These are phyloP conservation scores for Colletotrichum destructivum DNA, from an alignment of 2,329 filamentous ascomycete species.

Conservation along the genomic window DNA sequence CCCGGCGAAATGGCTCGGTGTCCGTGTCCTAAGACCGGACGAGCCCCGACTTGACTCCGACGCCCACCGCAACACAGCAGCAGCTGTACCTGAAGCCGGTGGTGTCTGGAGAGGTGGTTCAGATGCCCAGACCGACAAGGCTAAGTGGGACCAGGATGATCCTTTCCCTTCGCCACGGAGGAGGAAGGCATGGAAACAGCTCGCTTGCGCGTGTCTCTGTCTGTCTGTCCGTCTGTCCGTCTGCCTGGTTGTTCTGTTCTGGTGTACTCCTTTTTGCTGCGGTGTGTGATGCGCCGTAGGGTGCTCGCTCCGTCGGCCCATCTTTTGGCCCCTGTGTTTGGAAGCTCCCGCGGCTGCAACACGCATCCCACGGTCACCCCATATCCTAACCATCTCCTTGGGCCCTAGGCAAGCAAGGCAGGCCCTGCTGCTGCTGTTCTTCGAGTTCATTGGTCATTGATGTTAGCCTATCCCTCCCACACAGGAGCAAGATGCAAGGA, in stretches of 20 bases:
- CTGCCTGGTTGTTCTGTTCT: no score
- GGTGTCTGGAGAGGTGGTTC: conserved; percentile 34
- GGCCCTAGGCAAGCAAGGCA: conserved; percentile 36
- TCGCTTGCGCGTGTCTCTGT: background rate
- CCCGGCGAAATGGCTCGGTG: conserved; percentile 30
- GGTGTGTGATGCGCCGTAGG: background rate
- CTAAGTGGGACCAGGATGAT: conserved; percentile 30
- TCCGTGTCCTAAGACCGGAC: conserved; percentile 38
- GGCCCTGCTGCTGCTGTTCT: conserved; percentile 27
- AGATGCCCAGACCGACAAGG: conserved; percentile 24
- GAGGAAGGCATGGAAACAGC: conserved; percentile 4
- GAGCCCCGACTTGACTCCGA: conserved; percentile 31
- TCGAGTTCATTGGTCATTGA: no score
- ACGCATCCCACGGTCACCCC: conserved; percentile 30
- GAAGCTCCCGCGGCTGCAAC: conserved; percentile 38
- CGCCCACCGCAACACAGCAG: conserved; percentile 22
- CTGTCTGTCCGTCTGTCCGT: no score
- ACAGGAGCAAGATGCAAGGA: conserved; percentile 23
- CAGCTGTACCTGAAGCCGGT: conserved; percentile 32
- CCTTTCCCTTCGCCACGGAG: background rate
- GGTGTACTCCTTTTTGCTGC: conserved; percentile 1
- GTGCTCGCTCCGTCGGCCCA: conserved; percentile 14
- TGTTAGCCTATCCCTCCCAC: background rate
- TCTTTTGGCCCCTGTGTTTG: conserved; percentile 38
- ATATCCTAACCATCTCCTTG: conserved; percentile 40